Conservation (phyloP, 495 filamentous ascomycete genomes). For the Tuber microsphaerosporum region DNA sequence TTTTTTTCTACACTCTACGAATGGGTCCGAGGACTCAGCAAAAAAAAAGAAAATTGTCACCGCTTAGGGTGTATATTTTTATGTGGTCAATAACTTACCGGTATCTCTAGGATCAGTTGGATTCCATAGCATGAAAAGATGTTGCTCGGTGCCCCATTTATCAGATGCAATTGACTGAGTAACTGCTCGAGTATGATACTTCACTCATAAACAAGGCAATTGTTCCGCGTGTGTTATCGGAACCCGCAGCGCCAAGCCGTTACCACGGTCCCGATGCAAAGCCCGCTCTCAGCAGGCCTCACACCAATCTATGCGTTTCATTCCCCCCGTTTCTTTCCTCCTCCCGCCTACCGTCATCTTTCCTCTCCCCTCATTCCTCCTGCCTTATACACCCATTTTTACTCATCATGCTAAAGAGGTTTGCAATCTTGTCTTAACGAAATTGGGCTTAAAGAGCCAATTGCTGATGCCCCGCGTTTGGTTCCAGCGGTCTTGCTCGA, state of each 20-base stretch:
- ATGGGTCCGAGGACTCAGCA: no score
- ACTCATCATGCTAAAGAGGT: conserved; percentile 45
- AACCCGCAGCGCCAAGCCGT: conserved; percentile 25
- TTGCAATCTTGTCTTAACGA: conserved; percentile 37
- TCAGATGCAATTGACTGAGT: not conserved
- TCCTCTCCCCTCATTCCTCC: conserved; percentile 37
- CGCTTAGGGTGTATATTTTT: not conserved
- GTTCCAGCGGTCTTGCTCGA: conserved; percentile 58
- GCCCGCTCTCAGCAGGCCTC: conserved; percentile 15
- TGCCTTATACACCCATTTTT: conserved; percentile 41
- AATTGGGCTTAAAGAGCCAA: conserved; percentile 17
- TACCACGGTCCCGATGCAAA: conserved; percentile 18
- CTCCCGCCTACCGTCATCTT: conserved; percentile 23
- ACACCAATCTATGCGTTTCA: conserved; percentile 28
- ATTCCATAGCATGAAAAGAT: not conserved
- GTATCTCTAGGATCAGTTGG: not conserved
- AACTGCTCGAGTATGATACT: no score
- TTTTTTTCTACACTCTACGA: no score
- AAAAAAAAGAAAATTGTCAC: no score
- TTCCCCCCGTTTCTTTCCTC: conserved; percentile 31
- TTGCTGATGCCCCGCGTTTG: conserved; percentile 28
- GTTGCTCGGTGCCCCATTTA: not conserved
- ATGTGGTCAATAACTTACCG: not conserved
- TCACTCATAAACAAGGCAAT: conserved; percentile 25
- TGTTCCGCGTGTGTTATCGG: conserved; percentile 30